Conservation (phyloP, 495 filamentous ascomycete species). For the Hyaloscypha finlandica region DNA sequence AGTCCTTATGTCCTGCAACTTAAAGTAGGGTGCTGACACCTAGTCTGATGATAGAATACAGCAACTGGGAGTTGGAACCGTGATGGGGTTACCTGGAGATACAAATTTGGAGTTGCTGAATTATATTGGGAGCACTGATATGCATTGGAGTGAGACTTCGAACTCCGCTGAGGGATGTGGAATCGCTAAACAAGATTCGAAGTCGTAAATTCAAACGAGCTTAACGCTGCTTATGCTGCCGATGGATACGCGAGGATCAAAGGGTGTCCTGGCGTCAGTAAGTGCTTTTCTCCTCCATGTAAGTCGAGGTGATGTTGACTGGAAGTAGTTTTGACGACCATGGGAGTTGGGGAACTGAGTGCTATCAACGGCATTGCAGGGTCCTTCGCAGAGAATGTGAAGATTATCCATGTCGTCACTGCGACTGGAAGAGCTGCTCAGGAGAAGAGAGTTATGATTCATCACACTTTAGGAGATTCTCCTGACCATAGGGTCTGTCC, state of each 20-base stretch:
- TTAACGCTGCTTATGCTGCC: conserved; percentile 60
- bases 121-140: conserved; percentile 60
- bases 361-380: conserved; percentile 70
- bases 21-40: background rate
- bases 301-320: background rate
- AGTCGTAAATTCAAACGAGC: conserved; percentile 64
- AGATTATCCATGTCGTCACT: conserved; percentile 65
- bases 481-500: conserved; percentile 36
- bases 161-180: background rate
- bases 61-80: conserved; percentile 58
- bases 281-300: background rate
- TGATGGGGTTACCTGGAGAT: conserved; percentile 67
- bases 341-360: conserved; percentile 71
- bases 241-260: conserved; percentile 72
- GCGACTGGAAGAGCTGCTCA: conserved; percentile 47
- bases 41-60: background rate
- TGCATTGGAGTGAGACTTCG: conserved; percentile 49
- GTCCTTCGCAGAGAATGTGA: conserved; percentile 60
- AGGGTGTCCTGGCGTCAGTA: conserved; percentile 52
- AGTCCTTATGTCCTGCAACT: background rate
- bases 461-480: conserved; percentile 9
- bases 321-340: conserved; percentile 59
- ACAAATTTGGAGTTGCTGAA: conserved; percentile 43
- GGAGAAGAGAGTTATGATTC: conserved; percentile 13
- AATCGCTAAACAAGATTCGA: background rate